Conservation (phyloP, 176 grass and related monocot species). For the Oryza rufipogon region DNA sequence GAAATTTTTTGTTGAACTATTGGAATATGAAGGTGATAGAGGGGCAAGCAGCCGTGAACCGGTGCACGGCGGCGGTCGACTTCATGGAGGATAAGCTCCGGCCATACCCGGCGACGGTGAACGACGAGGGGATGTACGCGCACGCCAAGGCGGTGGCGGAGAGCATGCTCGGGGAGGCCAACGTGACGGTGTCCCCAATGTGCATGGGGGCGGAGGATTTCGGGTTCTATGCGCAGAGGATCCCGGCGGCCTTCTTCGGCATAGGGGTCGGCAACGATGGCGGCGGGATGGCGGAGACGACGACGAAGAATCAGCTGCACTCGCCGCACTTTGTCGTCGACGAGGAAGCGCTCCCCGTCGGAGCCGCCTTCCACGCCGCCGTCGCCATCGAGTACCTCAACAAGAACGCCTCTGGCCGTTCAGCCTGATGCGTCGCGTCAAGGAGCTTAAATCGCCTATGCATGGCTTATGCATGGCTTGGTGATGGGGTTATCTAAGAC, state of each 20-base stretch:
- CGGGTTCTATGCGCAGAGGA: constrained; percentile 61
- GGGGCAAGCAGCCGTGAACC: constrained; percentile 54
- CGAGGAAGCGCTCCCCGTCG: constrained; percentile 58
- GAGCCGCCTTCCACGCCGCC: constrained; percentile 66
- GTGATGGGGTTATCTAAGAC: background rate
- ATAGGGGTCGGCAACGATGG: constrained; percentile 41
- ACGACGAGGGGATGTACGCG: constrained; percentile 53
- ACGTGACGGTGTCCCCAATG: constrained; percentile 31
- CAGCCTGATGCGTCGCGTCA: background rate
- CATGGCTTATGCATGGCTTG: too few relatives aligned
- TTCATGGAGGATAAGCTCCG: constrained; percentile 59
- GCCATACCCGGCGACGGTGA: constrained; percentile 65
- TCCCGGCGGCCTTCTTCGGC: constrained; percentile 53
- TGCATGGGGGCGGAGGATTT: constrained; percentile 68
- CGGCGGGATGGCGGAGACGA: background rate
- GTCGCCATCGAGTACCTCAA: constrained; percentile 65
- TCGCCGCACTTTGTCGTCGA: constrained; percentile 61
- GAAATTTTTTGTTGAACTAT: too few relatives aligned
- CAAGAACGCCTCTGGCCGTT: background rate
- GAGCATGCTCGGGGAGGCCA: constrained; percentile 55
- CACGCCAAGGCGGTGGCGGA: constrained; percentile 55
- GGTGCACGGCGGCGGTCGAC: constrained; percentile 52
- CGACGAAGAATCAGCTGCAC: constrained; percentile 35
- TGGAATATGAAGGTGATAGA: constrained; percentile 47
- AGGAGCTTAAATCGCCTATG: too few relatives aligned